These are phyloP conservation scores for Geotrichum aggregatum DNA, from an alignment of 1,139 yeast species.

Conservation along the genomic window DNA sequence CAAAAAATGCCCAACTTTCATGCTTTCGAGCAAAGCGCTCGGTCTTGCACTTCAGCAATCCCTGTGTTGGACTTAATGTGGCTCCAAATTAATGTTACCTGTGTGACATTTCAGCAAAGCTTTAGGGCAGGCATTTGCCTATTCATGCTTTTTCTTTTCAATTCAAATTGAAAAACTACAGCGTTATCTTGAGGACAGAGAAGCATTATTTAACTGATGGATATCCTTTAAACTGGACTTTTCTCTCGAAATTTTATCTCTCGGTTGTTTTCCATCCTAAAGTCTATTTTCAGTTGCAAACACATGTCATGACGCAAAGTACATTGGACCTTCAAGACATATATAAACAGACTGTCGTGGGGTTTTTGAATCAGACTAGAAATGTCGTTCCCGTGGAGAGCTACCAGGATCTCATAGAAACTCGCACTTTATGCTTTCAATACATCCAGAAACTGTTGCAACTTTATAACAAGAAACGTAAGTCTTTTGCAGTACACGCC, in stretches of 20 bases:
- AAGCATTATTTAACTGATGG: neutral
- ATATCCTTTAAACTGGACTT: neutral
- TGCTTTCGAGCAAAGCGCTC: no score
- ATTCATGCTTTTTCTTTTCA: no score
- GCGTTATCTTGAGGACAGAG: neutral
- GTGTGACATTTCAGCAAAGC: no score
- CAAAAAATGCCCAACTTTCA: no score
- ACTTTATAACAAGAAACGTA: neutral
- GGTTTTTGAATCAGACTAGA: neutral
- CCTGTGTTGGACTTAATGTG: no score
- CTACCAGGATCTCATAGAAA: slow-evolving; percentile 5
- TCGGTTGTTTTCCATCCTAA: neutral
- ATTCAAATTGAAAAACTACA: neutral
- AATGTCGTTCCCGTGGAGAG: neutral
- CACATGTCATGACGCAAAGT: neutral
- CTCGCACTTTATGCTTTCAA: slow-evolving; percentile 6
- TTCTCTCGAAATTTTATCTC: neutral
- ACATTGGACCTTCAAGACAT: slow-evolving; percentile 2
- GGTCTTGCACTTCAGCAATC: no score
- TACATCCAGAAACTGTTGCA: slow-evolving; percentile 8
- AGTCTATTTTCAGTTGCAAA: neutral
- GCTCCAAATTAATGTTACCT: no score
- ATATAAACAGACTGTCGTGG: slow-evolving; percentile 7
- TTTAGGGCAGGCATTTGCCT: no score
- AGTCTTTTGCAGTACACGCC: neutral